phyloP scores from a whole-genome alignment of 495 filamentous ascomycete species.

The Neurospora sp. region DNA sequence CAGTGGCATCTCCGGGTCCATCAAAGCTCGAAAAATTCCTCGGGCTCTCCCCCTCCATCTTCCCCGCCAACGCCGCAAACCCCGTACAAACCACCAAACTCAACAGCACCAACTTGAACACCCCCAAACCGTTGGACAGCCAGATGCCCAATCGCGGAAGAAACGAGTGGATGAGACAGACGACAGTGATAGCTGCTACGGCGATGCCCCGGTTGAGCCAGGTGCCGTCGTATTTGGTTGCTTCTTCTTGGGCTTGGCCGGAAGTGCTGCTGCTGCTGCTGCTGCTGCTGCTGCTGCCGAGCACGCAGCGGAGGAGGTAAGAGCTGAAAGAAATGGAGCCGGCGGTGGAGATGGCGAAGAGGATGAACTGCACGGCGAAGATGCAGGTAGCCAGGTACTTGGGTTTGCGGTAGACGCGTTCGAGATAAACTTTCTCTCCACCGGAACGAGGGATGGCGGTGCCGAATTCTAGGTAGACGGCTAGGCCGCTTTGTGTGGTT shows the following conservation, averaged over 20 bases:
- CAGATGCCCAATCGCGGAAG: conserved; percentile 53
- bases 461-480: conserved; percentile 26
- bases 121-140: conserved; percentile 49
- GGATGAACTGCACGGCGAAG: conserved; percentile 30
- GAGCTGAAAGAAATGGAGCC: conserved; percentile 19
- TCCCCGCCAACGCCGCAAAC: conserved; percentile 31
- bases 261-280: conserved; percentile 1
- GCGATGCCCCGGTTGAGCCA: conserved; percentile 26
- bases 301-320: conserved; percentile 18
- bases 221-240: conserved; percentile 6
- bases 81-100: conserved; percentile 50
- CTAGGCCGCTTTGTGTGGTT: not conserved
- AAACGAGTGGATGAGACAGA: conserved; percentile 48
- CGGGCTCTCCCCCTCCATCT: conserved; percentile 6
- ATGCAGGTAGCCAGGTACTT: conserved; percentile 26
- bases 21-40: conserved; percentile 42
- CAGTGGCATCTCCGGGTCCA: conserved; percentile 8
- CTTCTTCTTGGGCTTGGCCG: not conserved
- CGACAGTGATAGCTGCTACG: conserved; percentile 37
- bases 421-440: conserved; percentile 11
- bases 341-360: conserved; percentile 28
- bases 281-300: not conserved
- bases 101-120: conserved; percentile 54
- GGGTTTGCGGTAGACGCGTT: conserved; percentile 24
- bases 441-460: not conserved